Conservation (phyloP, 2,329 filamentous ascomycete genomes). For the Calonectria pauciramosa region DNA sequence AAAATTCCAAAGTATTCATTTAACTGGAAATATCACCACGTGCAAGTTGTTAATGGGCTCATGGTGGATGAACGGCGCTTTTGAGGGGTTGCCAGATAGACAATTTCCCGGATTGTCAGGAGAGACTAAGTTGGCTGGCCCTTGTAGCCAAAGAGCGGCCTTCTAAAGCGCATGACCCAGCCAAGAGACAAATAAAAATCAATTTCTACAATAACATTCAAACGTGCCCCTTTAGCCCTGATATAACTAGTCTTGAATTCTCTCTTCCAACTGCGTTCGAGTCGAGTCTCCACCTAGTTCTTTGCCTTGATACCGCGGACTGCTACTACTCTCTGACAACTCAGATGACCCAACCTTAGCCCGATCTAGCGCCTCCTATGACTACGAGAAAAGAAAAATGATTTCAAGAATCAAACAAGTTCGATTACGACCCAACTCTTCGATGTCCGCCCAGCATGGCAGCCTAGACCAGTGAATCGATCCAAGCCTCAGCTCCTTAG, state of each 20-base stretch:
- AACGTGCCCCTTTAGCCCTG: background rate
- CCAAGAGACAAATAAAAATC: background rate
- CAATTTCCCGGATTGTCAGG: constrained; percentile 16
- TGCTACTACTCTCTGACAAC: background rate
- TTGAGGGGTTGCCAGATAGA: constrained; percentile 12
- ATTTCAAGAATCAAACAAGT: background rate
- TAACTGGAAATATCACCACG: constrained; percentile 5
- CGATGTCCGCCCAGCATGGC: background rate
- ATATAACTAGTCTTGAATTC: too few relatives aligned
- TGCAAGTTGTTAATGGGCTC: background rate
- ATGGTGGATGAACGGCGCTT: background rate
- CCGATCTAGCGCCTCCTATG: background rate
- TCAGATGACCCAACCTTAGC: background rate
- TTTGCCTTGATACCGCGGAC: background rate
- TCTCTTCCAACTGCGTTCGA: background rate
- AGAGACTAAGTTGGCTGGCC: background rate
- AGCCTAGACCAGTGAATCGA: background rate
- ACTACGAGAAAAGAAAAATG: background rate
- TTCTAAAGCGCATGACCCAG: background rate
- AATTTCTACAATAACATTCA: background rate
- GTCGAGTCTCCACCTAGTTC: background rate
- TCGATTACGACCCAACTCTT: background rate
- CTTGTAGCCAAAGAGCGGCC: background rate
- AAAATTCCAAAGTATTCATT: background rate
- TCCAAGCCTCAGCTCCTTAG: background rate